Evolutionary conservation across 1,284 basidiomycete species (phyloP).

Genomic region (Tilletiaria anomala): DNA sequence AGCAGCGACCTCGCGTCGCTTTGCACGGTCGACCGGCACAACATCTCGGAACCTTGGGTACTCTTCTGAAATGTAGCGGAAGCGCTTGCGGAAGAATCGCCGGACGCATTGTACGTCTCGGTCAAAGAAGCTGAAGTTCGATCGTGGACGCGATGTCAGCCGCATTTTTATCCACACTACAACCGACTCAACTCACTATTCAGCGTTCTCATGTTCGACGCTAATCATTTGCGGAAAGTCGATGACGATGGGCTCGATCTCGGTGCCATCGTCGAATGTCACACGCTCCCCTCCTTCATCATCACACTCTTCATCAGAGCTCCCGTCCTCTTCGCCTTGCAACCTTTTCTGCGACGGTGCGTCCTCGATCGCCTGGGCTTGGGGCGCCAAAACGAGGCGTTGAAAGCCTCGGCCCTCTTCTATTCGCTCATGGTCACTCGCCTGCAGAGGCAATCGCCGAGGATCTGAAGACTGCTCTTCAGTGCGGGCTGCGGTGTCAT

Average conservation of each 20-base stretch:
- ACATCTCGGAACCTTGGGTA: slow-evolving; percentile 49
- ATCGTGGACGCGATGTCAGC: too few relatives aligned
- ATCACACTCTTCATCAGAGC: slow-evolving; percentile 9
- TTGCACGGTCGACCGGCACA: slow-evolving; percentile 8
- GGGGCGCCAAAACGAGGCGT: slow-evolving; percentile 11
- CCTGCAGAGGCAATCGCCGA: too few relatives aligned
- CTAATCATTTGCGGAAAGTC: slow-evolving; percentile 99
- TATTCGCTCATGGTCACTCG: slow-evolving; percentile 8
- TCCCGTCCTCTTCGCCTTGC: not conserved
- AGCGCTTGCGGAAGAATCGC: slow-evolving; percentile 78
- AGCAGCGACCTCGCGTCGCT: not conserved
- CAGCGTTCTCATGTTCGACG: slow-evolving; percentile 88
- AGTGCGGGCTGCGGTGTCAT: slow-evolving; percentile 6
- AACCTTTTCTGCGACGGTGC: not conserved
- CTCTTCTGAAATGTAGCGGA: slow-evolving; percentile 75
- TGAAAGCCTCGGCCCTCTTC: slow-evolving; percentile 31
- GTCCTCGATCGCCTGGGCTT: not conserved
- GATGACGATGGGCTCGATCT: slow-evolving; percentile 71
- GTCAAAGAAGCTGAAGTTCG: slow-evolving; percentile 95
- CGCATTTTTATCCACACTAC: not conserved
- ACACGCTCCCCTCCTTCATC: slow-evolving; percentile 38
- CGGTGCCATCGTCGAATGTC: slow-evolving; percentile 59
- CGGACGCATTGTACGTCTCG: slow-evolving; percentile 93
- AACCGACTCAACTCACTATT: slow-evolving; percentile 67
- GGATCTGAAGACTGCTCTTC: slow-evolving; percentile 8